A percentile compares a stretch with the other conserved stretches of the same genome.
phyloP scores from a whole-genome alignment of 352 stramenopile species.

The Globisporangium polare region DNA sequence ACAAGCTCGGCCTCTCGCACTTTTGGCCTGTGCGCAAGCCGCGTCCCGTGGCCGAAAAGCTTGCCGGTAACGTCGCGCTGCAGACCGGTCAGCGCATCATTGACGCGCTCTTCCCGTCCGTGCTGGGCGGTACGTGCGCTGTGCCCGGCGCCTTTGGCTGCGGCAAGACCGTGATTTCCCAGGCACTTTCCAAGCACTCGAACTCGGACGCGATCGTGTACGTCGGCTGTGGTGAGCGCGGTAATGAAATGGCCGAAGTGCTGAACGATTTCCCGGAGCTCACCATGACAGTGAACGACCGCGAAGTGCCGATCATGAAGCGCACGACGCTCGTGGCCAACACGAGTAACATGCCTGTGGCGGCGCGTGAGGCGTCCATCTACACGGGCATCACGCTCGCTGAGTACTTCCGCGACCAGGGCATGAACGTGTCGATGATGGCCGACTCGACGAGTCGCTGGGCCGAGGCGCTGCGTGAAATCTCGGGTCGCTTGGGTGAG shows the following conservation, averaged over 20 bases:
- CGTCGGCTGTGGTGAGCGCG: constrained; percentile 98
- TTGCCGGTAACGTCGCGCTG: constrained; percentile 96
- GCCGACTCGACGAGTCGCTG: constrained; percentile 99
- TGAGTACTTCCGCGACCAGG: constrained; percentile 98
- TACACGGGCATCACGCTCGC: constrained; percentile 99
- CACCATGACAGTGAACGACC: constrained; percentile 98
- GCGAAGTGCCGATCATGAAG: constrained; percentile 99
- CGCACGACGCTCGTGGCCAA: constrained; percentile 99
- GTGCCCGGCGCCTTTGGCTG: constrained; percentile 99
- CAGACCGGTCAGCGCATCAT: constrained; percentile 99
- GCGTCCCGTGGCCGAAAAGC: constrained; percentile 97
- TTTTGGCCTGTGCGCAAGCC: constrained; percentile 98
- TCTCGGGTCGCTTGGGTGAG: constrained; percentile 99
- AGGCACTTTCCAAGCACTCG: constrained; percentile 99
- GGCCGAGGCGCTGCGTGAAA: constrained; percentile 99
- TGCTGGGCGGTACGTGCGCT: constrained; percentile 98
- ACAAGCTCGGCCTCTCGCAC: constrained; percentile 96
- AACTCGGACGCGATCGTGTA: constrained; percentile 99
- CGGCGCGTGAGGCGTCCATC: constrained; percentile 98
- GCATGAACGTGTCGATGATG: constrained; percentile 99
- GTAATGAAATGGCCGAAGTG: constrained; percentile 99
- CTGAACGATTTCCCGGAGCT: constrained; percentile 99
- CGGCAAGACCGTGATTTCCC: constrained; percentile 99
- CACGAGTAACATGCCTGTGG: constrained; percentile 99
- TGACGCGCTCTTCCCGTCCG: constrained; percentile 98